Conservation (phyloP, 1,139 yeast species). For the Eremothecium coryli region DNA sequence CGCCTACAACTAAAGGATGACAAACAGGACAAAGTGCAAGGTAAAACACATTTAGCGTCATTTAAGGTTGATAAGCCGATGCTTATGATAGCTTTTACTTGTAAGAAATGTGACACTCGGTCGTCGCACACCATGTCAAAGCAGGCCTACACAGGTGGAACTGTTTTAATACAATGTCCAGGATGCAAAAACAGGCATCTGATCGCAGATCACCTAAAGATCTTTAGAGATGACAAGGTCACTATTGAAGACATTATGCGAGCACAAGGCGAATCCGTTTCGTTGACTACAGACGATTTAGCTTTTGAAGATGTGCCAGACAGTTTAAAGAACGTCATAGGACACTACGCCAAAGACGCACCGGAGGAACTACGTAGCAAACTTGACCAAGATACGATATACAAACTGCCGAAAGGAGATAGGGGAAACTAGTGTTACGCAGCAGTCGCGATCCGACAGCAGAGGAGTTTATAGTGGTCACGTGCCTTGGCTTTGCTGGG, state of each 20-base stretch:
- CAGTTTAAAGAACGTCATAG: conserved; percentile 43
- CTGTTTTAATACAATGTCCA: conserved; percentile 87
- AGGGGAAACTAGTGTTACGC: not conserved
- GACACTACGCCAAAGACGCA: conserved; percentile 59
- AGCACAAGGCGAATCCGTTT: conserved; percentile 66
- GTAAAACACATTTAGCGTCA: conserved; percentile 17
- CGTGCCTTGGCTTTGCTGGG: no score
- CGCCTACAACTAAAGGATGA: not conserved
- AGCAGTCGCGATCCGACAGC: no score
- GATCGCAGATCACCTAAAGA: conserved; percentile 84
- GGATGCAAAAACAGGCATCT: conserved; percentile 81
- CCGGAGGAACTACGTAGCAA: conserved; percentile 31
- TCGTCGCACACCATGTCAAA: conserved; percentile 84
- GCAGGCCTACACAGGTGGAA: conserved; percentile 81
- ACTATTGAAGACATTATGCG: conserved; percentile 73
- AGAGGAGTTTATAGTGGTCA: no score
- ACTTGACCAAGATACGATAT: not conserved
- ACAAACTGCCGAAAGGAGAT: not conserved
- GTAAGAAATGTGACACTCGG: conserved; percentile 76
- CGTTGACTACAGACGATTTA: conserved; percentile 51
- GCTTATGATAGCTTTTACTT: conserved; percentile 83
- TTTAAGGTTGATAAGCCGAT: conserved; percentile 56
- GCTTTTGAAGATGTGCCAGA: conserved; percentile 70
- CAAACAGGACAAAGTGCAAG: conserved; percentile 3
- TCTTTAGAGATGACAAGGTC: conserved; percentile 62